phyloP scores from a whole-genome alignment of 495 filamentous ascomycete species.

The Hypoxylon trugodes region DNA sequence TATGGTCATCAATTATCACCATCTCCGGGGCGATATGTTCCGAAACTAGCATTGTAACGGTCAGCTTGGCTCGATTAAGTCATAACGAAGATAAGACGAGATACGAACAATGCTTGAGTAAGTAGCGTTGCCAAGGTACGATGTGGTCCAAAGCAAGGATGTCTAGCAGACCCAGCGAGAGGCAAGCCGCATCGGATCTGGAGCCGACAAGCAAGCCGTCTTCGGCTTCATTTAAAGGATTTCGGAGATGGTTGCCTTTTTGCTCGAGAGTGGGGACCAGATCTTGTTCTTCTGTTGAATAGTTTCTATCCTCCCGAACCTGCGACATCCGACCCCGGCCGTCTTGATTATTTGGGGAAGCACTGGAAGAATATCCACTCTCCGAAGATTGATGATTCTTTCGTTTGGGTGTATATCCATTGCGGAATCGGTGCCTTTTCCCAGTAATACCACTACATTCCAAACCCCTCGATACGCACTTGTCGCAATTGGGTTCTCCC shows the following conservation, averaged over 20 bases:
- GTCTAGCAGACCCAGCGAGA: not conserved
- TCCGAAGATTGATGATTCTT: too few relatives aligned
- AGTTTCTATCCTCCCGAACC: not conserved
- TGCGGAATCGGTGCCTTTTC: conserved; percentile 1
- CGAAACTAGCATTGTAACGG: not conserved
- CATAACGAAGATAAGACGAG: not conserved
- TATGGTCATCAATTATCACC: not conserved
- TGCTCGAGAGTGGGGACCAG: not conserved
- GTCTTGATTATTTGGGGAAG: not conserved
- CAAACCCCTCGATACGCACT: conserved; percentile 1
- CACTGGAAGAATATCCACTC: too few relatives aligned
- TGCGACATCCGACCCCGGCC: not conserved
- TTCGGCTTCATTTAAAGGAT: not conserved
- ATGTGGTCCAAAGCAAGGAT: not conserved
- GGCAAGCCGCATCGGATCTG: too few relatives aligned
- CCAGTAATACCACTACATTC: conserved; percentile 8
- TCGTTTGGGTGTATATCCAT: not conserved
- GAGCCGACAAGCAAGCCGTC: not conserved
- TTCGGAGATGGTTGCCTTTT: not conserved
- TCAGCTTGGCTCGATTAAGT: not conserved
- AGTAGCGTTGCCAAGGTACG: conserved; percentile 1
- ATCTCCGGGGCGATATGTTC: conserved; percentile 1
- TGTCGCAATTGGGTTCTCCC: conserved; percentile 1
- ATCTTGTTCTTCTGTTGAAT: too few relatives aligned
- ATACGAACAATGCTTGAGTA: not conserved